Base-by-base conservation (phyloP, 345 rosid genomes). In the Gossypium bickii region DNA sequence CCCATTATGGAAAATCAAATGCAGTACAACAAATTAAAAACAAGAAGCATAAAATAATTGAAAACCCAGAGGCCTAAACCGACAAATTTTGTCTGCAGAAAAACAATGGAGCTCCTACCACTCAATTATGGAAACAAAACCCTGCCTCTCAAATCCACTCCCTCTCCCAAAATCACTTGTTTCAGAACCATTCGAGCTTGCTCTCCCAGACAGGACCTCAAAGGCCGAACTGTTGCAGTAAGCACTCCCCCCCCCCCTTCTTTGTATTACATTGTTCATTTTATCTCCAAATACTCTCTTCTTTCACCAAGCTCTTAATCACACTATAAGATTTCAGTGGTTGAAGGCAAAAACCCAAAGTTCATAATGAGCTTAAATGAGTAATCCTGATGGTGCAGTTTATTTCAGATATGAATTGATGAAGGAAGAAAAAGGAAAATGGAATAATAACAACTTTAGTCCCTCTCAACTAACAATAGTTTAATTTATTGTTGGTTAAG, bases 151-250 rank as follows among this genome's bases (percentile, higher is more conserved):
- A 66, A 66, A 44, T 12, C 27, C 29, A 12, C 12, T 66, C 51
- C 20, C 70, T 66, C 72, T 68, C 58, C 72, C 58, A 68, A 25
- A 25, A 25, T 20, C 58, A 9, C 57, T 16, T 3, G 34, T 25
- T 49, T 25, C 2, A 27, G 45, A 69, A 27, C 72, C 44, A 69
- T 69, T 27, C 18, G 17, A 69, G 57, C 72, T 49, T 69, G 22
- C 68, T 51, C 22, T 51, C 59, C 45, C 72, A 16, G 24, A 9
- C 45, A 69, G 9, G 72, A 69, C 45, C 72, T 51, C 20, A 69
- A 25, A 49, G 59, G 59, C 72, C 72, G 57, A 22, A 69, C 59
- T 69, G 59, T 69, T 51, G 72, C 72, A 9, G 72, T 51, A 51
- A 51, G 72, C 20, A 49, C 24, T 27, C 29, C 59, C 27, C 29